Conservation (phyloP, 805 yeast species). For the Candida ficus region DNA sequence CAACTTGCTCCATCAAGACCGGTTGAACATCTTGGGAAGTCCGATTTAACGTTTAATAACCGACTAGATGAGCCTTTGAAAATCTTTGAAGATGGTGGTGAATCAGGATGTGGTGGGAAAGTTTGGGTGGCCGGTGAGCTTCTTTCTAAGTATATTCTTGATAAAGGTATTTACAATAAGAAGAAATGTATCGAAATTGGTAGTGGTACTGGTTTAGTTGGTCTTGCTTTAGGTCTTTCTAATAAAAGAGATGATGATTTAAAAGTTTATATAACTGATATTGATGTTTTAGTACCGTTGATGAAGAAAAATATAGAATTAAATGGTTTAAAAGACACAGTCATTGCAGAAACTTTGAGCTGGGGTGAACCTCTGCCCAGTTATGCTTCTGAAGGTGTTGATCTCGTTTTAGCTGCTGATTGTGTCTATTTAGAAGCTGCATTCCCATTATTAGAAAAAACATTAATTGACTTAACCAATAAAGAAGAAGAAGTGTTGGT, state of each 20-base stretch:
- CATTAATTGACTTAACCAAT: conserved; percentile 38
- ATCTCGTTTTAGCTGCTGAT: conserved; percentile 52
- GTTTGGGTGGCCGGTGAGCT: conserved; percentile 59
- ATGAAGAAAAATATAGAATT: conserved; percentile 41
- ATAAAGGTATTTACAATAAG: conserved; percentile 15
- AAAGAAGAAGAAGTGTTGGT: conserved; percentile 36
- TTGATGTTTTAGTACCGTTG: conserved; percentile 39
- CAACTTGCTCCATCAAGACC: conserved; percentile 31
- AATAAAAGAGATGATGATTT: conserved; percentile 22
- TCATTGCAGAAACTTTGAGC: conserved; percentile 36
- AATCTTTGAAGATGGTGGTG: conserved; percentile 53
- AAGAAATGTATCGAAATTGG: conserved; percentile 46
- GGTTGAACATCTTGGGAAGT: conserved; percentile 32
- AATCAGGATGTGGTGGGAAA: conserved; percentile 58
- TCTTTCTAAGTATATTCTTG: conserved; percentile 39
- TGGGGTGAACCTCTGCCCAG: conserved; percentile 41
- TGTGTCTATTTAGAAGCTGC: conserved; percentile 53
- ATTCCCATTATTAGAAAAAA: conserved; percentile 45
- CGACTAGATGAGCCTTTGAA: conserved; percentile 27
- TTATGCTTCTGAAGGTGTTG: conserved; percentile 31
- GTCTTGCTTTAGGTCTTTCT: conserved; percentile 31
- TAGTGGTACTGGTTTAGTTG: conserved; percentile 55
- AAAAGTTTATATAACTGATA: conserved; percentile 44
- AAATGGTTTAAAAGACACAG: conserved; percentile 33
- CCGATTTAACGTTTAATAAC: conserved; percentile 36